Conservation (phyloP, 306 rosid species). For the Vicia faba region DNA sequence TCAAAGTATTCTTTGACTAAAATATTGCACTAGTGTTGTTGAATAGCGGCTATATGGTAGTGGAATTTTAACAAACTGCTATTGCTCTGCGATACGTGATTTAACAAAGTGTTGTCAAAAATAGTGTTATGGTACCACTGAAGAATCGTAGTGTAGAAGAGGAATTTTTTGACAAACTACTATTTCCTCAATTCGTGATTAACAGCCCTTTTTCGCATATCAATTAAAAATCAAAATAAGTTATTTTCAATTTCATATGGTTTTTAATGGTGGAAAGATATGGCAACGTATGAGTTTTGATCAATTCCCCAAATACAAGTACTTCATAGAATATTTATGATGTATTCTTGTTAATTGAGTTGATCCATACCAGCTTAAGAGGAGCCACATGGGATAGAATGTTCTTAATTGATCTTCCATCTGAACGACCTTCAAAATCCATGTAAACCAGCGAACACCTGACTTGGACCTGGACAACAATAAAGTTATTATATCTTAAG, state of each 20-base stretch:
- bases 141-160: background rate
- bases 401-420: conserved; percentile 88
- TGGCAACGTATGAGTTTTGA: conserved; percentile 1
- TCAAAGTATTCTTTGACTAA: conserved; percentile 1
- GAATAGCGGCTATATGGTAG: background rate
- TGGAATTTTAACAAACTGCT: background rate
- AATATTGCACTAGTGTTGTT: background rate
- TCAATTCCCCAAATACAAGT: conserved; percentile 13
- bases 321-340: conserved; percentile 7
- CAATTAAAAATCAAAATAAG: conserved; percentile 14
- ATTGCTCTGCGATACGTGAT: background rate
- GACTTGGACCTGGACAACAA: conserved; percentile 75
- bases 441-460: conserved; percentile 74
- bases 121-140: background rate
- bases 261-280: conserved; percentile 19
- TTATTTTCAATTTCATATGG: conserved; percentile 11
- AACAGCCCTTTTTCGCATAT: background rate
- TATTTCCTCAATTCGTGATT: background rate
- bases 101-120: background rate
- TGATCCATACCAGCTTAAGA: conserved; percentile 73
- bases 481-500: background rate
- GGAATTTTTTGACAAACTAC: background rate
- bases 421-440: conserved; percentile 99
- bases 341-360: conserved; percentile 22
- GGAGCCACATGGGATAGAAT: conserved; percentile 98